phyloP scores from a whole-genome alignment of 2,329 filamentous ascomycete genomes.

The Aspergillus udagawae region DNA sequence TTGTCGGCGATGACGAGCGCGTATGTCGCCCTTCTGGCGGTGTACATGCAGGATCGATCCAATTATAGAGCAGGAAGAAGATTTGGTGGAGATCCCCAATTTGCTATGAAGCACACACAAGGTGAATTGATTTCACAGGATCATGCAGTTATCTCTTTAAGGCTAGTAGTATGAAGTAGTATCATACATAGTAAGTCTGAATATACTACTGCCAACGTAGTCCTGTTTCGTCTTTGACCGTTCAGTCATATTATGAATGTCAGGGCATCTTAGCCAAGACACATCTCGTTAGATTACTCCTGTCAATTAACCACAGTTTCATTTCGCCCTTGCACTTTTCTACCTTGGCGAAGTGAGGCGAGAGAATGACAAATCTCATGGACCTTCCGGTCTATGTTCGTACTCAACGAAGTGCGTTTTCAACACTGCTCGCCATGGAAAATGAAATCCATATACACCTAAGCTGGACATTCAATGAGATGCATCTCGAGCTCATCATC shows the following conservation, averaged over 20 bases:
- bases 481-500: background rate
- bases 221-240: background rate
- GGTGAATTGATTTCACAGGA: no score
- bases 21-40: conserved; percentile 16
- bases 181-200: background rate
- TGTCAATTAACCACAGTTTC: background rate
- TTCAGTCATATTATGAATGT: background rate
- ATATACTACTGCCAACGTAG: background rate
- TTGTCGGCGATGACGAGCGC: conserved; percentile 11
- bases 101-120: background rate
- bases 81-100: conserved; percentile 10
- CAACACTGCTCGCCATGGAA: background rate
- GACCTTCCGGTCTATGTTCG: background rate
- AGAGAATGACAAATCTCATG: background rate
- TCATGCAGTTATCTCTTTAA: background rate
- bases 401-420: background rate
- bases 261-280: background rate
- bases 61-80: conserved; percentile 14
- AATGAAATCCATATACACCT: background rate
- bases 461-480: background rate
- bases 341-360: background rate
- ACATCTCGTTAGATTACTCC: background rate
- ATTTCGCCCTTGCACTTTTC: background rate
- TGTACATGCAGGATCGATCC: conserved; percentile 15
- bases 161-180: background rate